Conservation (phyloP, 2,329 filamentous ascomycete species). For the Microsporum canis region DNA sequence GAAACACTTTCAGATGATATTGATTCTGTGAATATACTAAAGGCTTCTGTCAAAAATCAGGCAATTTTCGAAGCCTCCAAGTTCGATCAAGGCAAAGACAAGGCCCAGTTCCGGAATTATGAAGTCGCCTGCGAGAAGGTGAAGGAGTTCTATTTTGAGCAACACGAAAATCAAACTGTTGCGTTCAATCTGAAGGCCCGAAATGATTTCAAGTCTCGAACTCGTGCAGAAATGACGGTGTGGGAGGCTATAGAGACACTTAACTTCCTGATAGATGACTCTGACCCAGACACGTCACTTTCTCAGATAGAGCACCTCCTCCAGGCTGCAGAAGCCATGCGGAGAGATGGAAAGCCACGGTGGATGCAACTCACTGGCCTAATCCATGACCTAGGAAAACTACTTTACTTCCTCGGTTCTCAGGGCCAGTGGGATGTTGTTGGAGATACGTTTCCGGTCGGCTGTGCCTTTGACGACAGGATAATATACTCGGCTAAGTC, state of each 20-base stretch:
- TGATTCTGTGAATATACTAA: slow-evolving; percentile 50
- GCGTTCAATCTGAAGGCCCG: slow-evolving; percentile 74
- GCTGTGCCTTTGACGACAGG: slow-evolving; percentile 45
- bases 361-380: slow-evolving; percentile 40
- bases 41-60: slow-evolving; percentile 39
- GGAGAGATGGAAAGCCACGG: slow-evolving; percentile 51
- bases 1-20: slow-evolving; percentile 39
- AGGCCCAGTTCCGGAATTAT: slow-evolving; percentile 71
- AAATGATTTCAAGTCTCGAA: slow-evolving; percentile 55
- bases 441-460: slow-evolving; percentile 45
- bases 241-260: slow-evolving; percentile 91
- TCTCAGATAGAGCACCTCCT: slow-evolving; percentile 83
- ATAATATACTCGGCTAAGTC: slow-evolving; percentile 69
- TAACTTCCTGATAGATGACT: slow-evolving; percentile 82
- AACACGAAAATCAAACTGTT: slow-evolving; percentile 48
- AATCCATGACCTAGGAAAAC: slow-evolving; percentile 38
- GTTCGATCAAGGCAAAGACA: slow-evolving; percentile 51
- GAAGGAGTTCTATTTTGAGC: slow-evolving; percentile 72
- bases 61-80: slow-evolving; percentile 34
- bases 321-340: slow-evolving; percentile 80
- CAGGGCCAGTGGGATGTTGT: slow-evolving; percentile 88
- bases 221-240: slow-evolving; percentile 65
- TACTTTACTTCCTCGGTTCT: slow-evolving; percentile 51
- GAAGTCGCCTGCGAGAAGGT: slow-evolving; percentile 72
- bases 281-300: slow-evolving; percentile 77